Conservation (phyloP, 2,329 filamentous ascomycete species). For the Colletotrichum aenigma region DNA sequence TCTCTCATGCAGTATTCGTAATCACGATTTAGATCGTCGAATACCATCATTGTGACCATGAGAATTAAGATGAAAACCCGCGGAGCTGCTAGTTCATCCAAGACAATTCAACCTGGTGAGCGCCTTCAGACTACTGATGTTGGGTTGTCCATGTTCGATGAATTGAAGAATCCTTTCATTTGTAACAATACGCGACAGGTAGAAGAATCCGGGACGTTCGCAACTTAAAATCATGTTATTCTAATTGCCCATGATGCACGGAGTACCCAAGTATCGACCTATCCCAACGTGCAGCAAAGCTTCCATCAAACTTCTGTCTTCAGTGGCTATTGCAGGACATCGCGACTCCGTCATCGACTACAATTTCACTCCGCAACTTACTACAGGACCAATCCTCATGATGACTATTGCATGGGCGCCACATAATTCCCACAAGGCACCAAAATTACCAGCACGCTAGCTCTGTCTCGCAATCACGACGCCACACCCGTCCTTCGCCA, state of each 20-base stretch:
- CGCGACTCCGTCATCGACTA: background rate
- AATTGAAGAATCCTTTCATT: background rate
- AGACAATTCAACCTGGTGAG: no score
- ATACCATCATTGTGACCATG: no score
- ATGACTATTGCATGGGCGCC: background rate
- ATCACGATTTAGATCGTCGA: no score
- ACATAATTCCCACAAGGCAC: background rate
- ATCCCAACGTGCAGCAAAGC: background rate
- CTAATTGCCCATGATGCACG: background rate
- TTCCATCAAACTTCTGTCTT: background rate
- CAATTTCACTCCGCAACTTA: background rate
- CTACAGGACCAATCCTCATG: background rate
- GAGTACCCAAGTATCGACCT: background rate
- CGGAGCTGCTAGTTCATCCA: background rate
- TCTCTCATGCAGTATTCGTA: background rate
- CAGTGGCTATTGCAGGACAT: rapidly evolving
- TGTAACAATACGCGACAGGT: background rate
- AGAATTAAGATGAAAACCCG: background rate
- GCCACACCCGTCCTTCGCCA: background rate
- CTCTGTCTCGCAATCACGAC: background rate
- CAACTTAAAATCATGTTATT: background rate
- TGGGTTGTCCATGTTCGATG: background rate
- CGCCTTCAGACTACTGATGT: background rate
- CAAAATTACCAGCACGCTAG: background rate
- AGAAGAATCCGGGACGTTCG: background rate